These are phyloP conservation scores for Tetrapisispora pingtungensis DNA, from an alignment of 805 yeast genomes.

Conservation along the genomic window DNA sequence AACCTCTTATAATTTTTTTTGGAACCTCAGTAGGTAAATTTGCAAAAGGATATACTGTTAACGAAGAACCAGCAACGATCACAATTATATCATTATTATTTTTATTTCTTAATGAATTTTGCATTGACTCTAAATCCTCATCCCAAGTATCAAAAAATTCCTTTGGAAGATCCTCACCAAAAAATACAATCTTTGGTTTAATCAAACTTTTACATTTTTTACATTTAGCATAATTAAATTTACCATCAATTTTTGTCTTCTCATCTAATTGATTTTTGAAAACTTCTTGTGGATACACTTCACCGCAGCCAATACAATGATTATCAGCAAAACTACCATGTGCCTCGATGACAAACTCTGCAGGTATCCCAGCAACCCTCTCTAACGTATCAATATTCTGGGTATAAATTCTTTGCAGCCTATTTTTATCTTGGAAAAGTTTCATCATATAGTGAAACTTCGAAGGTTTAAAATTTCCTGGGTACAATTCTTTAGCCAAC, in stretches of 20 bases:
- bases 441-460: constrained; percentile 66
- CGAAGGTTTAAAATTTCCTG: constrained; percentile 80
- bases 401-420: constrained; percentile 65
- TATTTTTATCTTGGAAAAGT: constrained; percentile 52
- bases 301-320: constrained; percentile 70
- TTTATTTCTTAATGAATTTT: constrained; percentile 29
- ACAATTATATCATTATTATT: constrained; percentile 45
- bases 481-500: constrained; percentile 75
- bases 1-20: constrained; percentile 40
- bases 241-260: constrained; percentile 11
- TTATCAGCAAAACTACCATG: constrained; percentile 87
- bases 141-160: constrained; percentile 65
- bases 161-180: constrained; percentile 78
- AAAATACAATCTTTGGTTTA: constrained; percentile 90
- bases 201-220: constrained; percentile 59
- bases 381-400: constrained; percentile 93
- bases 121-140: constrained; percentile 29
- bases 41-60: constrained; percentile 88
- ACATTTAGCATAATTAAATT: constrained; percentile 38
- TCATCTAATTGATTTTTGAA: constrained; percentile 34
- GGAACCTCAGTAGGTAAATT: constrained; percentile 60
- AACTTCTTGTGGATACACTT: constrained; percentile 39
- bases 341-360: constrained; percentile 68
- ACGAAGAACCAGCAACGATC: constrained; percentile 86
- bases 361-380: constrained; percentile 66